Evolutionary conservation across 2,329 filamentous ascomycete genomes (phyloP).

Genomic region (Sclerotinia trifoliorum): DNA sequence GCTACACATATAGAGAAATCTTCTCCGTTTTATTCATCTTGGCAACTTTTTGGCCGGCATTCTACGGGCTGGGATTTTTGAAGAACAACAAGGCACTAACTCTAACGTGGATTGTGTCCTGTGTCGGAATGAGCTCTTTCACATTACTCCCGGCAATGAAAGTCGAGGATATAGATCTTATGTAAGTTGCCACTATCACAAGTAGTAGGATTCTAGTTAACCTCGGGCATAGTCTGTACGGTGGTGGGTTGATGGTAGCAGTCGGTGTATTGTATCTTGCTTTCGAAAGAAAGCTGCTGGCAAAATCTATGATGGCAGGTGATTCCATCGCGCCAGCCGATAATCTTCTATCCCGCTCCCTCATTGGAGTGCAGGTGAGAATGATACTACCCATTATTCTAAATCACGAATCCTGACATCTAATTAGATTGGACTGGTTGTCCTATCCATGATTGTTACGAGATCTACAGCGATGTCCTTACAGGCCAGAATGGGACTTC

Average conservation of each 20-base stretch:
- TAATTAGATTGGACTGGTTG: constrained; percentile 63
- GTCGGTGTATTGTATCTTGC: constrained; percentile 75
- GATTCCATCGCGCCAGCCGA: constrained; percentile 40
- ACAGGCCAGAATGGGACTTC: constrained; percentile 80
- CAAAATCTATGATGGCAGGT: constrained; percentile 31
- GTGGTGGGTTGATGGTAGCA: constrained; percentile 73
- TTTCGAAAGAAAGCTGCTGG: constrained; percentile 61
- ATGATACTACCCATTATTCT: not conserved
- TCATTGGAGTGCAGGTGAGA: constrained; percentile 66
- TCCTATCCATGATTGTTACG: constrained; percentile 82
- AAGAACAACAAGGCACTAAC: constrained; percentile 62
- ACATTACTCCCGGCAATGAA: constrained; percentile 88
- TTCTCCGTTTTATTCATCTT: constrained; percentile 77
- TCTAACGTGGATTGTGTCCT: constrained; percentile 72
- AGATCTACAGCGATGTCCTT: constrained; percentile 80
- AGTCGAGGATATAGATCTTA: constrained; percentile 69
- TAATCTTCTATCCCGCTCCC: constrained; percentile 53
- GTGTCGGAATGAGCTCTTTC: constrained; percentile 82
- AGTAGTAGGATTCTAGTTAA: constrained; percentile 25
- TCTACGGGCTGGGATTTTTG: constrained; percentile 73
- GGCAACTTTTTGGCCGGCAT: constrained; percentile 73
- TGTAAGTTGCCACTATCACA: constrained; percentile 52
- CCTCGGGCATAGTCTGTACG: constrained; percentile 57
- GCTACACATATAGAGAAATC: constrained; percentile 87
- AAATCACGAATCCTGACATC: constrained; percentile 42